A percentile compares a stretch with the other conserved stretches of the same genome.
These are phyloP conservation scores for Monosporascus ibericus DNA, from an alignment of 2,329 filamentous ascomycete genomes.

Conservation along the genomic window DNA sequence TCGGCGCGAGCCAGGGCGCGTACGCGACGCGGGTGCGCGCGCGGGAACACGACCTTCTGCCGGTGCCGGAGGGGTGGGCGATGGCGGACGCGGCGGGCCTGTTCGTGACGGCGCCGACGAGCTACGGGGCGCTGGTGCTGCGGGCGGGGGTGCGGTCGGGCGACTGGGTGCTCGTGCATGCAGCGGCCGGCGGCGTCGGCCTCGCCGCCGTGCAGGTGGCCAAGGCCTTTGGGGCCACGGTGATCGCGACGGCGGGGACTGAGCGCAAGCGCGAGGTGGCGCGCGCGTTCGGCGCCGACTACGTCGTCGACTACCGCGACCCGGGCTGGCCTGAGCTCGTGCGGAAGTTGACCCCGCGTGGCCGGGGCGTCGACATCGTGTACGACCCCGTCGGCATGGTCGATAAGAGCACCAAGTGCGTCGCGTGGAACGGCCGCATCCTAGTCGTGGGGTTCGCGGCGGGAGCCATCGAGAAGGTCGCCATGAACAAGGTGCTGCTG, in stretches of 20 bases:
- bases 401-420: slow-evolving; percentile 82
- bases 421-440: slow-evolving; percentile 85
- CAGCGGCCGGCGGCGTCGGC: slow-evolving; percentile 86
- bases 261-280: slow-evolving; percentile 76
- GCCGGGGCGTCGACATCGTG: slow-evolving; percentile 78
- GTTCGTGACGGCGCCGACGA: slow-evolving; percentile 88
- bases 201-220: slow-evolving; percentile 89
- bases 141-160: slow-evolving; percentile 71
- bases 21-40: slow-evolving; percentile 74
- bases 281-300: slow-evolving; percentile 74
- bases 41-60: slow-evolving; percentile 59
- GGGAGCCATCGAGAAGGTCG: slow-evolving; percentile 82
- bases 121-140: slow-evolving; percentile 75
- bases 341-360: slow-evolving; percentile 68
- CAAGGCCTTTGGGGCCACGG: slow-evolving; percentile 83
- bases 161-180: slow-evolving; percentile 85
- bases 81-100: slow-evolving; percentile 81
- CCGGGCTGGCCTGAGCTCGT: slow-evolving; percentile 61
- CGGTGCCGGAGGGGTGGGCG: slow-evolving; percentile 74
- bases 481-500: slow-evolving; percentile 83
- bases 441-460: slow-evolving; percentile 86
- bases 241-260: slow-evolving; percentile 87
- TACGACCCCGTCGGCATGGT: slow-evolving; percentile 92
- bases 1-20: slow-evolving; percentile 79
- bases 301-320: slow-evolving; percentile 70